Conservation (phyloP, 441 rosid species). For the Eruca vesicaria region DNA sequence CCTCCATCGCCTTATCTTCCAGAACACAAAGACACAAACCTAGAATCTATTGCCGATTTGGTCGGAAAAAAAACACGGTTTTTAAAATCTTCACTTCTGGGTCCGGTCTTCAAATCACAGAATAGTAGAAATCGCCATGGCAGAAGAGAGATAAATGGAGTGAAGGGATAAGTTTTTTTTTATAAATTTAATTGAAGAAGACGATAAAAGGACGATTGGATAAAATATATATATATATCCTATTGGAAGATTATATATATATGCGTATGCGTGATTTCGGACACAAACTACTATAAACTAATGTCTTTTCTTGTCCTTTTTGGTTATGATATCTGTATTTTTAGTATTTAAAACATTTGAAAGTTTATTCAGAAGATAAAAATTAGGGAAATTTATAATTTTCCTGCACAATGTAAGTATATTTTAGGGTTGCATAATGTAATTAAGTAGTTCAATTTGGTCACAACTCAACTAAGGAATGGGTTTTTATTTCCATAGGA, state of each 20-base stretch:
- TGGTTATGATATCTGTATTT: slow-evolving; percentile 1
- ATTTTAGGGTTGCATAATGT: background rate
- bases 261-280: slow-evolving; percentile 18
- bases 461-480: too few species aligned
- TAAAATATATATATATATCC: background rate
- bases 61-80: slow-evolving; percentile 27
- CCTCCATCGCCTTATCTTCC: slow-evolving; percentile 42
- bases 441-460: background rate
- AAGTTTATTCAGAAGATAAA: background rate
- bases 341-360: background rate
- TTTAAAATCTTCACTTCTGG: background rate
- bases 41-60: background rate
- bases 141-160: slow-evolving; percentile 2
- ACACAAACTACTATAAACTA: background rate
- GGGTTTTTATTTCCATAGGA: background rate
- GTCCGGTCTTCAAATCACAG: slow-evolving; percentile 14
- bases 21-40: background rate
- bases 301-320: background rate
- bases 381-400: background rate
- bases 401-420: too few species aligned
- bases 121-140: slow-evolving; percentile 31
- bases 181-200: slow-evolving; percentile 8
- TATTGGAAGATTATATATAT: background rate
- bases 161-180: slow-evolving; percentile 26
- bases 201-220: slow-evolving; percentile 25